These are phyloP conservation scores for Alternaria sp. DNA, from an alignment of 2,329 filamentous ascomycete species.

Conservation along the genomic window DNA sequence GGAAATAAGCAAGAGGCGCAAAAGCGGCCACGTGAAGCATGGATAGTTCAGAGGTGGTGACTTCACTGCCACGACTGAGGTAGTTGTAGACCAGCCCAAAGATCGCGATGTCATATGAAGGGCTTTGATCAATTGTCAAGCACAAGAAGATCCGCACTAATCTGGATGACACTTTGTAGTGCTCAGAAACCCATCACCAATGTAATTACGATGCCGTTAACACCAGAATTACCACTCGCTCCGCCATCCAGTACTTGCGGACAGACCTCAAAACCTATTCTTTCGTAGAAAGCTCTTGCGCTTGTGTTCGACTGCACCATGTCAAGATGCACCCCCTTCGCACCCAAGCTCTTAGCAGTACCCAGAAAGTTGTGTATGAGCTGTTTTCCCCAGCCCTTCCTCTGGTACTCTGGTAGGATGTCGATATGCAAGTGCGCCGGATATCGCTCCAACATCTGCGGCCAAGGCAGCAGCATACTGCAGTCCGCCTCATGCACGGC, in stretches of 20 bases:
- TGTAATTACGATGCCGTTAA: conserved; percentile 35
- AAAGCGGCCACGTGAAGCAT: neutral
- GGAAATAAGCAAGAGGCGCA: neutral
- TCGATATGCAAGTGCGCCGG: conserved; percentile 53
- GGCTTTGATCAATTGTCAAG: neutral
- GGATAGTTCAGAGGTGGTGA: neutral
- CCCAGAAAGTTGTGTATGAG: conserved; percentile 42
- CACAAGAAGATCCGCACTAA: neutral
- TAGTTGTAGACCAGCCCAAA: neutral
- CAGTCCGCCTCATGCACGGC: conserved; percentile 36
- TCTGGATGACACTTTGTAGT: neutral
- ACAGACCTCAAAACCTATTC: conserved; percentile 36
- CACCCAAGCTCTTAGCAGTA: conserved; percentile 33
- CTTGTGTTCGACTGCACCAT: conserved; percentile 46
- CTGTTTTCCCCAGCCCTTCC: conserved; percentile 42
- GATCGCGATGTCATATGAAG: neutral
- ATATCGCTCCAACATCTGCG: conserved; percentile 35
- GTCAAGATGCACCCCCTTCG: conserved; percentile 48
- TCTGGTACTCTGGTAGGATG: conserved; percentile 46
- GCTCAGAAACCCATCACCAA: conserved; percentile 36
- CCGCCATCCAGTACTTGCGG: conserved; percentile 40
- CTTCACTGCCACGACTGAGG: neutral
- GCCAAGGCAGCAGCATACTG: conserved; percentile 33
- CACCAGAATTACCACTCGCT: conserved; percentile 36
- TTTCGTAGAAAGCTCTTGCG: conserved; percentile 43